Base-by-base conservation (phyloP, 768 basidiomycete species). In the Leccinellum rugosiceps region DNA sequence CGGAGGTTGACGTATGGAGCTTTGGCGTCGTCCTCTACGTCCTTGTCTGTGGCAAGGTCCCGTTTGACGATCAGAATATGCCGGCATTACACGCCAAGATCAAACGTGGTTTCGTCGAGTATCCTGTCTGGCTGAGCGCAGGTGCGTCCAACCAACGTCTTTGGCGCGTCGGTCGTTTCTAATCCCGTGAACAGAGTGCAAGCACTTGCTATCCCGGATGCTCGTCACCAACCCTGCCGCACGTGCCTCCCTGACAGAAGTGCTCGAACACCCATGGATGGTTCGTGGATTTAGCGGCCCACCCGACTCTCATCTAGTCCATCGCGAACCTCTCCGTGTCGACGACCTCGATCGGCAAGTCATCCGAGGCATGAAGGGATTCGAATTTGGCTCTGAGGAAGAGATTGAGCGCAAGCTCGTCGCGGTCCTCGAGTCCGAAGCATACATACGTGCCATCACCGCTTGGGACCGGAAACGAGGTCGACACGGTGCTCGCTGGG, bases 31-130 rank as follows among this genome's bases (percentile, higher is more conserved):
- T 99, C 6, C 82, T 99, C 25, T 98, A 98, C 66, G 94, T 97
- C 19, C 82, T 99, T 52, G 95, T 99, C 0, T 99, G 96, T 69
- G 97, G 97, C 49, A 98, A 97, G 75, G 97, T 99, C 3, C 96
- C 97, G 0, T 98, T 99, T 69, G 97, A 99, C 66, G 97, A 99
- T 71, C 94, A 98, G 74, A 94, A 90, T 70, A 99, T 98, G 97
- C 96, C 97, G 2, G 97, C 97, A 0, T 76, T 99, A 53, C 97
- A 98, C 70, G 97, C 97, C 25, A 99, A 98, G 77, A 99, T 99
- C 75, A 99, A 99, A 73, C 86, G 95, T 5, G 96, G 97, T 0
- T 76, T 94, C 41, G 95, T 98, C 31, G 97, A 99, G 68, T 98
- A 98, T 68, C 96, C 96, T 0, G 90, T 91, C 2, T 99, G 97